Conservation (phyloP, 805 yeast genomes). For the Kurtzmaniella fragi region DNA sequence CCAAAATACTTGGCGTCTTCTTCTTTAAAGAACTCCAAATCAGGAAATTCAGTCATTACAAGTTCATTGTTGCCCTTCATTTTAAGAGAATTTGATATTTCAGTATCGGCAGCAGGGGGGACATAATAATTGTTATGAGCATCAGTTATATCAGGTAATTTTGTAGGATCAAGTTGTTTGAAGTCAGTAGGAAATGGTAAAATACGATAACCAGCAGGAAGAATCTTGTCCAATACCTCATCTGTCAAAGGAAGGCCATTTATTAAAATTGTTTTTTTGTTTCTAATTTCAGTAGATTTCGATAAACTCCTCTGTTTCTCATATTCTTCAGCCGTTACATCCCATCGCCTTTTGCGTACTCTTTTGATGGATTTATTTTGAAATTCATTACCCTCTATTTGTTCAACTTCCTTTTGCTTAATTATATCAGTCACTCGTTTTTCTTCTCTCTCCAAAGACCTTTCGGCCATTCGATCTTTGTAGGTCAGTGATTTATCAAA, state of each 20-base stretch:
- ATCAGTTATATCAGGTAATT: constrained; percentile 31
- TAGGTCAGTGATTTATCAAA: constrained; percentile 28
- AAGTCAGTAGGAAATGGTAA: constrained; percentile 41
- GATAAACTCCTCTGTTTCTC: constrained; percentile 6
- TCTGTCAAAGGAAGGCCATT: constrained; percentile 36
- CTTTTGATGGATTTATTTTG: constrained; percentile 10
- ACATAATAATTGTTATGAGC: constrained; percentile 36
- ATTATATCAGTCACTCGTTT: constrained; percentile 18
- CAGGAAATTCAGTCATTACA: constrained; percentile 49
- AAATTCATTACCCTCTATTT: constrained; percentile 8
- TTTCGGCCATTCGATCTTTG: constrained; percentile 35
- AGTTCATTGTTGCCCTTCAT: not conserved
- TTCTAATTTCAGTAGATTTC: not conserved
- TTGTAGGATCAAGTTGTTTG: constrained; percentile 18
- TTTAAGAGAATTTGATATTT: constrained; percentile 5
- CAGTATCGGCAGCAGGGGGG: constrained; percentile 41
- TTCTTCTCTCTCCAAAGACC: constrained; percentile 37
- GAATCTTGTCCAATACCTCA: constrained; percentile 40
- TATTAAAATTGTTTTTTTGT: constrained; percentile 6
- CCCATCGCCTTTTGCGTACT: constrained; percentile 38
- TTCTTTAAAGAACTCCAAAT: constrained; percentile 63
- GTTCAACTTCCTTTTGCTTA: constrained; percentile 11
- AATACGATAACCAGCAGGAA: constrained; percentile 48
- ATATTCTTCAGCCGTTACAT: constrained; percentile 35
- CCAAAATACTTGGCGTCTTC: constrained; percentile 72